Base-by-base conservation (phyloP, 2,329 filamentous ascomycete genomes). In the Ceratocystis ficicola region DNA sequence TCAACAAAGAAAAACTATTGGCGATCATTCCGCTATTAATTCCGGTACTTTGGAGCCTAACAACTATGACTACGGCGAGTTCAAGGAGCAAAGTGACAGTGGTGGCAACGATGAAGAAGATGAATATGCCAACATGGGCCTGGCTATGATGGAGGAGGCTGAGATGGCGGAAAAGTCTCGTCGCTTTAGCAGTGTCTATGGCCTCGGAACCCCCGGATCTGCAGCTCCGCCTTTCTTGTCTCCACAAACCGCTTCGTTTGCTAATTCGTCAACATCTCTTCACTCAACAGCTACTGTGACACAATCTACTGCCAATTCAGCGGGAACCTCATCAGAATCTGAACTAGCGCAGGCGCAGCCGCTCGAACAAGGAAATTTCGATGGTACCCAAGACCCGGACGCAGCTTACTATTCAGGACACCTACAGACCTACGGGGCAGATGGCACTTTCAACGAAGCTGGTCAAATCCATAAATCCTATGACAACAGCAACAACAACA, bases 81-180 rank as follows among this genome's bases (percentile, higher is more conserved):
- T 52, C 17, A 28, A 41, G 25, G 63, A 64, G 41, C 44, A 36
- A 5, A 22, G 41, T 17, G 25, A 60, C 10, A 17, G 41, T 10
- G 25, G 44, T 7, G 50, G 80, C 44, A 77, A 81, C 32, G 81
- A 80, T 12, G 88, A 93, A 65, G 90, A 95, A 62, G 95, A 90
- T 72, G 93, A 97, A 72, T 85, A 96, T 74, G 93, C 88, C 22
- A 86, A 88, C 48, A 90, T 90, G 68, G 93, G 94, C 17, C 77
- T 95, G 63, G 83, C 89, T 72, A 91, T 91, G 70, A 85, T 97
- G 81, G 85, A 86, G 67, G 84, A 92, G 76, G 91, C 90, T 3
- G 90, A 95, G 68, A 83, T 90, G 73, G 89, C 95, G 68, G 84
- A 86, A 63, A 83, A 85, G 62, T 80, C 30, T 20, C 44, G 50